A percentile compares a stretch with the other conserved stretches of the same genome.
Conservation (phyloP, 1,284 basidiomycete species). For the Exobasidium rhododendri region DNA sequence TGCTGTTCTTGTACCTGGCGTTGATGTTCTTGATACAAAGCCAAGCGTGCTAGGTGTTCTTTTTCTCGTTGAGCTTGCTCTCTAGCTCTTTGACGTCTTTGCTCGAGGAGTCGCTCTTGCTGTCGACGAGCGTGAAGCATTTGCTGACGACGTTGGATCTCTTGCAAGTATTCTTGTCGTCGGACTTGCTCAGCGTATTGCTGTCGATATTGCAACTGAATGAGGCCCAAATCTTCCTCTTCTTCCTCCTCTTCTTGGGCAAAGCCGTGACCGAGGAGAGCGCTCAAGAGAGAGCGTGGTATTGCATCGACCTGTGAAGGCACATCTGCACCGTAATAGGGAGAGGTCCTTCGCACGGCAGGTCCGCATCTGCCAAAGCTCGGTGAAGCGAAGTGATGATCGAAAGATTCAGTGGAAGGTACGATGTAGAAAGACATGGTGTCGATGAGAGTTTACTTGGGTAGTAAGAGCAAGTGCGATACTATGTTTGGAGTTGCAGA, state of each 20-base stretch:
- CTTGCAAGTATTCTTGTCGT: neutral
- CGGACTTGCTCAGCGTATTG: neutral
- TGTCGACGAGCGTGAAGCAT: neutral
- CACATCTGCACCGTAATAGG: no score
- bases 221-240: neutral
- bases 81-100: constrained; percentile 4
- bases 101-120: neutral
- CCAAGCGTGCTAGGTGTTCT: neutral
- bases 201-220: neutral
- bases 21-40: neutral
- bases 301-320: neutral
- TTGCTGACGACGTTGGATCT: neutral
- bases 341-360: neutral
- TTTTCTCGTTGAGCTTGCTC: neutral
- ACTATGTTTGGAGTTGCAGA: no score
- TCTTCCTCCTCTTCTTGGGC: neutral
- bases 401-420: neutral
- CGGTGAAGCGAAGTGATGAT: neutral
- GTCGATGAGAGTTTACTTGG: neutral
- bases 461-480: neutral
- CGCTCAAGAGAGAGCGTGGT: neutral
- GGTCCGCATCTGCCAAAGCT: neutral
- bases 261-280: neutral
- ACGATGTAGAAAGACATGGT: constrained; percentile 6
- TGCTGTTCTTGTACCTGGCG: constrained; percentile 4